phyloP scores from a whole-genome alignment of 2,329 filamentous ascomycete species.

The Laburnicola sp. region DNA sequence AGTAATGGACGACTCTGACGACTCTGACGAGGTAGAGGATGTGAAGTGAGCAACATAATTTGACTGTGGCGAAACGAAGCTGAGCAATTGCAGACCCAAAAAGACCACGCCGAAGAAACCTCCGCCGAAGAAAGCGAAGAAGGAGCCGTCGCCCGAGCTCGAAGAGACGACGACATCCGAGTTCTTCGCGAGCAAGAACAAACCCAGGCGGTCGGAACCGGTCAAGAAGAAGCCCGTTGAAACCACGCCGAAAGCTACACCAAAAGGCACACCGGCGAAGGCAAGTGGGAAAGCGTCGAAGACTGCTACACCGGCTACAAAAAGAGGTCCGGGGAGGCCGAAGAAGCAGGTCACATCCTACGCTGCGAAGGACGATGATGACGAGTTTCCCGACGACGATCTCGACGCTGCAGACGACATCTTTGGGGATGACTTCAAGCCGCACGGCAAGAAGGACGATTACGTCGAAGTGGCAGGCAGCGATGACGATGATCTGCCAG shows the following conservation, averaged over 20 bases:
- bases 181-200: slow-evolving; percentile 65
- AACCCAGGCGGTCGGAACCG: slow-evolving; percentile 55
- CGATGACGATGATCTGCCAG: slow-evolving; percentile 33
- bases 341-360: slow-evolving; percentile 50
- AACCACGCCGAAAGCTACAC: slow-evolving; percentile 39
- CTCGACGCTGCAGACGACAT: slow-evolving; percentile 75
- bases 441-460: slow-evolving; percentile 66
- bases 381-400: slow-evolving; percentile 51
- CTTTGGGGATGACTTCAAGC: slow-evolving; percentile 72
- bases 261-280: slow-evolving; percentile 42
- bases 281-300: slow-evolving; percentile 37
- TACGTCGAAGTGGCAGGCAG: slow-evolving; percentile 62
- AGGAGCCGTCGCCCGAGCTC: slow-evolving; percentile 53
- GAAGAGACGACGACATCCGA: slow-evolving; percentile 64
- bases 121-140: slow-evolving; percentile 59
- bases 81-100: slow-evolving; percentile 41
- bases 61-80: slow-evolving; percentile 12
- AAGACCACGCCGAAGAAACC: slow-evolving; percentile 60
- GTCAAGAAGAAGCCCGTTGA: slow-evolving; percentile 41
- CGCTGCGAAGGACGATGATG: slow-evolving; percentile 65
- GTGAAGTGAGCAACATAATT: slow-evolving; percentile 29
- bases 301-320: slow-evolving; percentile 40
- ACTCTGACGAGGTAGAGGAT: slow-evolving; percentile 61
- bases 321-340: slow-evolving; percentile 42
- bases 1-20: slow-evolving; percentile 70